A percentile compares a stretch with the other conserved stretches of the same genome.
Evolutionary conservation across 441 rosid genomes (phyloP).

Genomic region (Viola pubescens): DNA sequence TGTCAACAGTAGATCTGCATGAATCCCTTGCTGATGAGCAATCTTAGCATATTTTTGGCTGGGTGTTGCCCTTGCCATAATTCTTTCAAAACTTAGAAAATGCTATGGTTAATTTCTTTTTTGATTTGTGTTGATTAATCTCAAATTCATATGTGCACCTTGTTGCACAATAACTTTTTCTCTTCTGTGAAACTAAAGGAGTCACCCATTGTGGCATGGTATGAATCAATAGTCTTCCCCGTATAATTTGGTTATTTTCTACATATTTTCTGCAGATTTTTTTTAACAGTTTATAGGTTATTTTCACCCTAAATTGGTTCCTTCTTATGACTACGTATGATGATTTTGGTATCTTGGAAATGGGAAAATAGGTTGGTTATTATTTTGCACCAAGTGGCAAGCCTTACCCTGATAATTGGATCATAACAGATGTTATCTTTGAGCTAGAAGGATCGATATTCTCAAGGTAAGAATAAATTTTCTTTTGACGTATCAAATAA

Average conservation of each 20-base stretch:
- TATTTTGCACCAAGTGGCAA: conserved; percentile 96
- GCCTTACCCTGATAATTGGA: conserved; percentile 99
- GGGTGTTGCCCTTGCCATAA: background rate
- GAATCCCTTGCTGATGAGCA: too few relatives aligned
- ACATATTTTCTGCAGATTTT: background rate
- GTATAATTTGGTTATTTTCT: conserved; percentile 5
- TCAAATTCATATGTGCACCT: background rate
- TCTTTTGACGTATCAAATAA: conserved; percentile 4
- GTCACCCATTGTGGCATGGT: conserved; percentile 5
- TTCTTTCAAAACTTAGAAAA: conserved; percentile 10
- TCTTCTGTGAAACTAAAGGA: background rate
- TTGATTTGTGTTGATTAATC: background rate
- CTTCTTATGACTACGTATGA: conserved; percentile 21
- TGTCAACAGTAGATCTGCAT: too few relatives aligned
- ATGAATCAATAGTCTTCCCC: conserved; percentile 5
- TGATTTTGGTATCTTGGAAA: conserved; percentile 25
- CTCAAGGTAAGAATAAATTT: conserved; percentile 46
- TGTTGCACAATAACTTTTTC: background rate
- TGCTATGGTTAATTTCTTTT: background rate
- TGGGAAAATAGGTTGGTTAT: conserved; percentile 70
- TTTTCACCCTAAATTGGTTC: conserved; percentile 14
- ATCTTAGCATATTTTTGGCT: conserved; percentile 26
- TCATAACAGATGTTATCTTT: conserved; percentile 80
- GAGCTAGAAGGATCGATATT: conserved; percentile 83
- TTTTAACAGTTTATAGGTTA: conserved; percentile 1